Evolutionary conservation across 2,329 filamentous ascomycete species (phyloP), one percentile per base, ranked within the genome.

Genomic region (Phialocephala sp.): DNA sequence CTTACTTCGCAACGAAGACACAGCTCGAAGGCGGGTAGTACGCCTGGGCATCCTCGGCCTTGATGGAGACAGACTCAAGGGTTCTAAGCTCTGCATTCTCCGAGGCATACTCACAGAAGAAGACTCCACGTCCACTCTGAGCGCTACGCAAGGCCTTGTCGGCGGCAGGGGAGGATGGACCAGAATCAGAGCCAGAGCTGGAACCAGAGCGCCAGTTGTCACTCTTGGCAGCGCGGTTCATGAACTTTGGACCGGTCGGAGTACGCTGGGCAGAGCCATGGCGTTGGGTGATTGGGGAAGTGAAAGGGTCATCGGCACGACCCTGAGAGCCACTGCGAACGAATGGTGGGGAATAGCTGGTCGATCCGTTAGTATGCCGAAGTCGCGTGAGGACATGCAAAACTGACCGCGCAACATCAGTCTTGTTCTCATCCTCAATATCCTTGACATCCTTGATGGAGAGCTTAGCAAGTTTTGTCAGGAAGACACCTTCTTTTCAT

Each of bases 1-100:
- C 85, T 80, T 81, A 89, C 88, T 90, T 90, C 37, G 87, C 88
- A 43, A 89, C 86, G 71, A 90, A 90, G 41, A 89, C 81, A 72
- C 87, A 89, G 45, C 84, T 84, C 8, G 81, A 82, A 0, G 85
- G 80, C 0, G 85, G 82, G 61, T 72, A 76, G 15, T 71, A 55
- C 12, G 67, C 68, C 56, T 76, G 74, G 11, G 74, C 70, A 66
- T 75, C 72, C 20, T 73, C 69, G 37, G 70, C 62, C 12, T 70
- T 69, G 64, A 74, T 65, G 64, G 36, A 59, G 59, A 61, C 50
- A 58, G 36, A 43, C 45, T 60, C 64, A 52, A 37, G 18, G 37
- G 64, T 47, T 15, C 15, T 59, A 12, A 63, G 57, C 27, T 32
- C 58, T 27, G 61, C 54, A 52, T 32, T 47, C 12, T 69, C 64